phyloP scores from a whole-genome alignment of 169 alveolate genomes.

The Babesia ovata region DNA sequence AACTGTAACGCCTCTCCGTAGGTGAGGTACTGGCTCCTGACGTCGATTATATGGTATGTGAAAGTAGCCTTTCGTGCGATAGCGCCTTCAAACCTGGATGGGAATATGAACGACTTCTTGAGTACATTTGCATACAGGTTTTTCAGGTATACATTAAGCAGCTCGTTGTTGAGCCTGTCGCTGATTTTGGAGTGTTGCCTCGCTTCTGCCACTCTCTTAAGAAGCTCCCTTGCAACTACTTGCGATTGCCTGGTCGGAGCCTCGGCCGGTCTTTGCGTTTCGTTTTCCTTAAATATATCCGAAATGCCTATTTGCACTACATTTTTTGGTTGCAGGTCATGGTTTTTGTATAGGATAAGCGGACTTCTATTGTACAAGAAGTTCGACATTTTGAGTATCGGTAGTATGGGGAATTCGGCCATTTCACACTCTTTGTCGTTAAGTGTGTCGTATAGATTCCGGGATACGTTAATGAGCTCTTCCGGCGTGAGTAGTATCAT shows the following conservation, averaged over 20 bases:
- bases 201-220: neutral
- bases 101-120: slow-evolving; percentile 29
- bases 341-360: slow-evolving; percentile 14
- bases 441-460: slow-evolving; percentile 56
- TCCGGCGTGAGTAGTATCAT: slow-evolving; percentile 49
- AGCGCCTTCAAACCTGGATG: slow-evolving; percentile 4
- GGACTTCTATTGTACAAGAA: slow-evolving; percentile 37
- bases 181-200: neutral
- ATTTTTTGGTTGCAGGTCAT: slow-evolving; percentile 1
- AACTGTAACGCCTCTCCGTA: slow-evolving; percentile 42
- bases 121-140: slow-evolving; percentile 1
- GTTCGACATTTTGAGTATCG: slow-evolving; percentile 28
- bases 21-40: slow-evolving; percentile 47
- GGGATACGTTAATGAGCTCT: slow-evolving; percentile 60
- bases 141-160: neutral
- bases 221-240: neutral
- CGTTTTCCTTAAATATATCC: slow-evolving; percentile 15
- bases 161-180: slow-evolving; percentile 9
- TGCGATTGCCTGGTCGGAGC: slow-evolving; percentile 1
- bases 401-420: slow-evolving; percentile 52
- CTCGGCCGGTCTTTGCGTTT: neutral
- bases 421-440: slow-evolving; percentile 46
- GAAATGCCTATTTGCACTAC: slow-evolving; percentile 15
- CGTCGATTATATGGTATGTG: slow-evolving; percentile 45
- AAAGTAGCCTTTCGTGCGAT: neutral